Base-by-base conservation (phyloP, 1,139 yeast species). In the Geotrichum aggregatum region DNA sequence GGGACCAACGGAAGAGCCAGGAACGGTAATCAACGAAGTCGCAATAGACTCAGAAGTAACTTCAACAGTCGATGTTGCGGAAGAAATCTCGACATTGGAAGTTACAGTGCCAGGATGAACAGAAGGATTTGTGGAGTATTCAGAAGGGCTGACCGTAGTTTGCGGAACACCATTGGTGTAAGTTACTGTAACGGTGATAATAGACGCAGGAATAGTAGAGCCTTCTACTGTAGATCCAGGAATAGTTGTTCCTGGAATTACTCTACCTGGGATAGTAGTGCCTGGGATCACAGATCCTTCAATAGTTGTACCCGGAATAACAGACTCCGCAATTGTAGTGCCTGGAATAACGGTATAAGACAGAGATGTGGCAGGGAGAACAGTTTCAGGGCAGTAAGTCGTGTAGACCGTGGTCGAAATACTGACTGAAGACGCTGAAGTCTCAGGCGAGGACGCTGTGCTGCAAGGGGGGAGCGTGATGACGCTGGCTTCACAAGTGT, bases 181-280 rank as follows among this genome's bases (percentile, higher is more conserved):
- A 38, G 53, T 56, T 19, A 59, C 30, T 1, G 61, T 59, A 22
- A 56, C 45, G 19, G 55, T 58, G 24, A 57, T 42, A 8, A 55
- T 49, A 16, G 52, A 44, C 3, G 54, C 58, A 16, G 47, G 47
- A 16, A 56, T 49, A 14, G 58, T 54, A 11, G 51, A 42, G 10
- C 61, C 58, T 14, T 56, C 54, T 26, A 54, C 53, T 21, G 53
- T 49, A 18, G 54, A 53, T 6, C 48, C 54, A n/a, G 62, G 43
- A 5, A 48, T 47, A 19, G 47, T 40, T 18, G 52, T 43, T 5
- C 52, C 52, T n/a, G 49, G 47, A 31, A 43, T 16, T 1, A 54
- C 52, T 13, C 51, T 47, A 10, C 59, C 62, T 1, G 59, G 56
- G 26, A 59, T 52, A 11, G 55, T 51, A 16, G 60, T 57, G 19